Evolutionary conservation across 2,329 filamentous ascomycete genomes (phyloP).

Genomic region (Lachnellula willkommii): DNA sequence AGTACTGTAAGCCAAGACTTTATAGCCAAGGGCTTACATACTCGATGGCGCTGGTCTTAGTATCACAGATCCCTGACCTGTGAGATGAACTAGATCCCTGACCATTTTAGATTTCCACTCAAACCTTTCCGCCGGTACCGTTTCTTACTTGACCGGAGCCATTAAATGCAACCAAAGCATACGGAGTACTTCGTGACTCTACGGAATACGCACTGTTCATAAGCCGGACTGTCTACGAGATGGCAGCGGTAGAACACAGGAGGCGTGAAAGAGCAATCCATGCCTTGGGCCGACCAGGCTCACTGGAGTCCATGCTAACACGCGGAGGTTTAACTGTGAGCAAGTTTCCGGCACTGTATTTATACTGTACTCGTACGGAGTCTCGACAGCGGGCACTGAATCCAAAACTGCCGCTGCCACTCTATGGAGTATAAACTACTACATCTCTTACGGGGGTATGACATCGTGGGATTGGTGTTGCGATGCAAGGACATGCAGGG

Average conservation of each 20-base stretch:
- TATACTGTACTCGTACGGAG: no score
- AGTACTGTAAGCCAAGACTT: background rate
- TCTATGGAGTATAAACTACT: background rate
- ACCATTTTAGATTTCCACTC: constrained; percentile 3
- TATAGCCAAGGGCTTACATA: background rate
- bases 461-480: background rate
- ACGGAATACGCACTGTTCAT: background rate
- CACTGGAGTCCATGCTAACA: no score
- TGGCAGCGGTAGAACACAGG: background rate
- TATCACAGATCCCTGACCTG: background rate
- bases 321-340: background rate
- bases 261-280: background rate
- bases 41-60: background rate
- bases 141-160: constrained; percentile 3
- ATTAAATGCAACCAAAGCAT: background rate
- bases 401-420: background rate
- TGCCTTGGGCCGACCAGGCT: background rate
- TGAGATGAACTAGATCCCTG: background rate
- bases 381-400: no score
- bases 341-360: no score
- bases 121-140: background rate
- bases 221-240: background rate
- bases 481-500: background rate
- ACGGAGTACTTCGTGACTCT: background rate
- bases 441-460: background rate